Conservation (phyloP, 345 rosid genomes). For the Lepidium didymum region DNA sequence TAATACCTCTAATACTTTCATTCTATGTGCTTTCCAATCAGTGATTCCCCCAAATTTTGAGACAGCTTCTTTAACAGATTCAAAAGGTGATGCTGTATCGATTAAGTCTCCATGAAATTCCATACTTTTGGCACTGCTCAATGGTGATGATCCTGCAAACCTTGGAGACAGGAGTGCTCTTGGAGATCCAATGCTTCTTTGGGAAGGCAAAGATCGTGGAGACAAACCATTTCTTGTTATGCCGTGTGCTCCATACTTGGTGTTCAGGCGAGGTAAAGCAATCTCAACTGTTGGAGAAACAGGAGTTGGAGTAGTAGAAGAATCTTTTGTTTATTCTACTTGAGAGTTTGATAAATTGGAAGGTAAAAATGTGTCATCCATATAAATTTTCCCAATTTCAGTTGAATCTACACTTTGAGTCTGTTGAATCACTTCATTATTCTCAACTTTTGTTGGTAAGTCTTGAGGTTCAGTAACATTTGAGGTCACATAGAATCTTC, state of each 20-base stretch:
- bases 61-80: constrained; percentile 93
- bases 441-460: not conserved
- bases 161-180: constrained; percentile 28
- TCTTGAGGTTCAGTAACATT: constrained; percentile 14
- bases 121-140: constrained; percentile 16
- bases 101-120: constrained; percentile 50
- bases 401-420: not conserved
- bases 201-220: constrained; percentile 18
- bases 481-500: constrained; percentile 20
- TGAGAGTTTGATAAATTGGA: constrained; percentile 10
- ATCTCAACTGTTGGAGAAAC: constrained; percentile 6
- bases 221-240: constrained; percentile 20
- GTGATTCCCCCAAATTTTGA: constrained; percentile 94
- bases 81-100: constrained; percentile 83
- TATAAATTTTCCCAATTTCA: constrained; percentile 15
- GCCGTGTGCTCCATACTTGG: constrained; percentile 18
- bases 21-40: constrained; percentile 93
- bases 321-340: constrained; percentile 8
- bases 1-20: constrained; percentile 72
- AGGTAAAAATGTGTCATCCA: constrained; percentile 26
- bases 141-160: constrained; percentile 29
- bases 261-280: constrained; percentile 34
- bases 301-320: not conserved
- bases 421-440: constrained; percentile 6
- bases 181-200: constrained; percentile 27